Conservation (phyloP, 1,284 basidiomycete genomes). For the Sutorius eximius region DNA sequence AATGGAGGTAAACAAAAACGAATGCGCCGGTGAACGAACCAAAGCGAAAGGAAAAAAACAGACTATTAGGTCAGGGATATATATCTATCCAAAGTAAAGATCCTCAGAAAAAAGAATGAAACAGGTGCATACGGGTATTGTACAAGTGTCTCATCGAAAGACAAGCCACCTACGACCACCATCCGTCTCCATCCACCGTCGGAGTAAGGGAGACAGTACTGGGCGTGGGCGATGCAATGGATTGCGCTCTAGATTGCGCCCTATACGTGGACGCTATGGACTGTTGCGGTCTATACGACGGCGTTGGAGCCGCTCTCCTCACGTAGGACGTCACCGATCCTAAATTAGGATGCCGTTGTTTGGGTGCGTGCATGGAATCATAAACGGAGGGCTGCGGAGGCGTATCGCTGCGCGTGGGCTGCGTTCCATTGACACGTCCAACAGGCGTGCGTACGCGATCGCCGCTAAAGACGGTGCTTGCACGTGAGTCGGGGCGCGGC, state of each 20-base stretch:
- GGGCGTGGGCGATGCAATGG: conserved; percentile 66
- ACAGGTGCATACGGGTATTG: conserved; percentile 6
- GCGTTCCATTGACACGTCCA: conserved; percentile 28
- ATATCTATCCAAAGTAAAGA: conserved; percentile 22
- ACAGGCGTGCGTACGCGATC: conserved; percentile 45
- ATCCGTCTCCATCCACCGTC: conserved; percentile 70
- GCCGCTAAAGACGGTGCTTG: conserved; percentile 56
- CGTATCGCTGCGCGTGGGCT: conserved; percentile 42
- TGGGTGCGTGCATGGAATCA: conserved; percentile 75
- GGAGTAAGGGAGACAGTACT: conserved; percentile 71
- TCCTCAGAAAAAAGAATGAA: conserved; percentile 7
- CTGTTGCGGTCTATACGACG: conserved; percentile 27
- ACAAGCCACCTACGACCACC: conserved; percentile 56
- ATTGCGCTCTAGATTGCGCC: conserved; percentile 26
- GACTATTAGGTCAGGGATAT: conserved; percentile 32
- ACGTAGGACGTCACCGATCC: conserved; percentile 39
- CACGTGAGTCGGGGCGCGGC: conserved; percentile 66
- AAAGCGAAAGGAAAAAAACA: conserved; percentile 1
- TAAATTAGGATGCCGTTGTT: conserved; percentile 20
- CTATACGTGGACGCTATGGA: conserved; percentile 47
- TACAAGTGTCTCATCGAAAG: conserved; percentile 4
- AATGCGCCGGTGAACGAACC: not conserved
- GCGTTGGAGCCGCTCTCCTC: conserved; percentile 34
- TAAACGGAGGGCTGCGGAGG: conserved; percentile 59
- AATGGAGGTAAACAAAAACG: not conserved